Conservation (phyloP, 352 stramenopile genomes). For the Phytophthora uliginosa region DNA sequence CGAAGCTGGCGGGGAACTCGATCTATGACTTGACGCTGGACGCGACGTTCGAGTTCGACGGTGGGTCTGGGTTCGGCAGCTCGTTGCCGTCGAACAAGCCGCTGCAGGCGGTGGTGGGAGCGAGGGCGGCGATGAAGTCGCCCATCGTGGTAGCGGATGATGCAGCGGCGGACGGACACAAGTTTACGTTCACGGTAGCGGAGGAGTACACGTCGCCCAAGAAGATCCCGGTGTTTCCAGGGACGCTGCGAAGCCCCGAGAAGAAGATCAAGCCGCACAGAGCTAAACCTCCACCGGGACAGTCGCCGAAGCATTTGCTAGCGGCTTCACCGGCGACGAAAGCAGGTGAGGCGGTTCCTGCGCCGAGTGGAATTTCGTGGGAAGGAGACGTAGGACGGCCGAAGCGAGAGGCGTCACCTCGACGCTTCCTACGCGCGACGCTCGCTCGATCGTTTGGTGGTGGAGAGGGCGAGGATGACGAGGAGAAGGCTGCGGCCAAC, state of each 20-base stretch:
- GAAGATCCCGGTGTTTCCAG: constrained; percentile 81
- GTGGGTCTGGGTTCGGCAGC: constrained; percentile 65
- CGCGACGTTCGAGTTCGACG: constrained; percentile 78
- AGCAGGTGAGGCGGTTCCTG: constrained; percentile 9
- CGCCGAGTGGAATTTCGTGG: constrained; percentile 11
- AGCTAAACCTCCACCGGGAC: constrained; percentile 19
- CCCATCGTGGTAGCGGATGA: constrained; percentile 15
- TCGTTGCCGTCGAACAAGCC: constrained; percentile 72
- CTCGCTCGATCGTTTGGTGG: constrained; percentile 45
- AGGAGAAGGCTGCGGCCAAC: constrained; percentile 32
- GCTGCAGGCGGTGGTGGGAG: constrained; percentile 45
- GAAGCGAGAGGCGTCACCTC: constrained; percentile 64
- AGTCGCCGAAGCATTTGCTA: constrained; percentile 25
- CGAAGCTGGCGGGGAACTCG: constrained; percentile 19
- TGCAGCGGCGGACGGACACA: constrained; percentile 34
- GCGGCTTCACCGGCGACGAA: constrained; percentile 15
- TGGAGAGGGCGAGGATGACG: constrained; percentile 17
- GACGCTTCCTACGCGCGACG: constrained; percentile 73
- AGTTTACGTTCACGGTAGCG: constrained; percentile 79
- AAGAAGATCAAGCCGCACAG: constrained; percentile 26
- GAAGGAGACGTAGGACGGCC: constrained; percentile 37
- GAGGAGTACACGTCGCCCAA: constrained; percentile 81
- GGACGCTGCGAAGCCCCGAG: constrained; percentile 68
- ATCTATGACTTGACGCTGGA: constrained; percentile 70
- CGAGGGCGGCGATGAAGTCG: constrained; percentile 29